These are phyloP conservation scores for Annulohypoxylon bovei DNA, from an alignment of 495 filamentous ascomycete genomes.

Conservation along the genomic window DNA sequence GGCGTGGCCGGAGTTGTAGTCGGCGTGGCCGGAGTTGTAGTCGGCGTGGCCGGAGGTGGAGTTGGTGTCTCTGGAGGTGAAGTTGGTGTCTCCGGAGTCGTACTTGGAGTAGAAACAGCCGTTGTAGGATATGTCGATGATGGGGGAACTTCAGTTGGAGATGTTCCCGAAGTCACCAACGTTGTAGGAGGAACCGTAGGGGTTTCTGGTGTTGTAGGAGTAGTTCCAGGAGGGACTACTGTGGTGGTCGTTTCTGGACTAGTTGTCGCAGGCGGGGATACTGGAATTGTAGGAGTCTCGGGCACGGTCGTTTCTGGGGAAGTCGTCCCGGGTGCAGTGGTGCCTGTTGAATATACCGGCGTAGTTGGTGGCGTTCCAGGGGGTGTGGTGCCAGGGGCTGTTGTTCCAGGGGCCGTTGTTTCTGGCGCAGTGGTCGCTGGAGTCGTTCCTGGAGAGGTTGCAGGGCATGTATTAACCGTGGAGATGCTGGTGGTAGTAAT, in stretches of 20 bases:
- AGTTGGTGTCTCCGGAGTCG: constrained; percentile 5
- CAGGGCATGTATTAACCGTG: constrained; percentile 17
- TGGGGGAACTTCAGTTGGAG: background rate
- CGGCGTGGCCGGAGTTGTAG: constrained; percentile 2
- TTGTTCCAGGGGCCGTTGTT: background rate
- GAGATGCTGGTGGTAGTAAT: constrained; percentile 22
- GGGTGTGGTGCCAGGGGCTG: background rate
- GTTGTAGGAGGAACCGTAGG: background rate
- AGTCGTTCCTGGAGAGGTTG: background rate
- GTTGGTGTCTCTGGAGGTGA: constrained; percentile 7
- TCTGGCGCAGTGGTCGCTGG: constrained; percentile 9
- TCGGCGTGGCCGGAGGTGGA: constrained; percentile 4
- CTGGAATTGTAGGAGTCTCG: background rate
- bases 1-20: background rate
- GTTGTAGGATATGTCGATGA: constrained; percentile 9
- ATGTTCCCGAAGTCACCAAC: background rate
- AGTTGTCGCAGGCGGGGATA: background rate
- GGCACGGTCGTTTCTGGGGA: background rate
- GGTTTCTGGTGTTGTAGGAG: background rate
- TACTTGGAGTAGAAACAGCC: background rate
- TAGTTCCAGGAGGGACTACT: background rate
- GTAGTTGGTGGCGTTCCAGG: constrained; percentile 4
- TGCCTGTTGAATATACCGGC: background rate
- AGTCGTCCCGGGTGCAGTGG: background rate
- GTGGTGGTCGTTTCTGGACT: background rate